phyloP scores from a whole-genome alignment of 2,329 filamentous ascomycete genomes.

The Lomentospora prolificans region DNA sequence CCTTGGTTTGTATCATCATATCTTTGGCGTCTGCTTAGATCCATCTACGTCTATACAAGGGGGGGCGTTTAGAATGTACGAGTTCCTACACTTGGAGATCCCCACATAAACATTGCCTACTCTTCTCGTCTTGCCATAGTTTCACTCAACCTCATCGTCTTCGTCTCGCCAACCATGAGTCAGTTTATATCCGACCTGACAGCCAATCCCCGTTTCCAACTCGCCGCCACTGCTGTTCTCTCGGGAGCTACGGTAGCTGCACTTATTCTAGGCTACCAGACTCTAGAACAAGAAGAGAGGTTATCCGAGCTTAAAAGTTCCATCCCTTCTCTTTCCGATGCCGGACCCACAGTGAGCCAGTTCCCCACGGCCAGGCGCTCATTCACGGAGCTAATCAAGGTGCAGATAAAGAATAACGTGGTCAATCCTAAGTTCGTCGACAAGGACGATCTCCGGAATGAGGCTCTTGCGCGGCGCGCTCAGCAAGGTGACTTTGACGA shows the following conservation, averaged over 20 bases:
- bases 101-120: background rate
- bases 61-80: no score
- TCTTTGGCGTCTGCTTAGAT: no score
- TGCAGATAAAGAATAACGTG: slow-evolving; percentile 37
- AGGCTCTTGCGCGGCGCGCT: slow-evolving; percentile 47
- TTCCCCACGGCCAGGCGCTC: slow-evolving; percentile 11
- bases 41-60: no score
- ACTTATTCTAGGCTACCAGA: slow-evolving; percentile 53
- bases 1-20: no score
- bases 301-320: slow-evolving; percentile 49
- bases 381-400: no score
- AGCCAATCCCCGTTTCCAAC: slow-evolving; percentile 43
- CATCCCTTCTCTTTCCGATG: slow-evolving; percentile 32
- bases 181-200: slow-evolving; percentile 27
- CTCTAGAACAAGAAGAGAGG: slow-evolving; percentile 43
- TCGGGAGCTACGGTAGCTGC: slow-evolving; percentile 51
- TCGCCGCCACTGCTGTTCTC: slow-evolving; percentile 60
- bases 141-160: background rate
- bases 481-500: slow-evolving; percentile 56
- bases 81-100: no score
- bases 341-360: slow-evolving; percentile 10
- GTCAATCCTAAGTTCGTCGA: slow-evolving; percentile 39
- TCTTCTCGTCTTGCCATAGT: background rate
- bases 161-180: slow-evolving; percentile 1
- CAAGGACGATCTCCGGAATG: slow-evolving; percentile 52